A percentile compares a stretch with the other conserved stretches of the same genome.
Evolutionary conservation across 169 alveolate species (phyloP).

Genomic region (Eimeria zaria): DNA sequence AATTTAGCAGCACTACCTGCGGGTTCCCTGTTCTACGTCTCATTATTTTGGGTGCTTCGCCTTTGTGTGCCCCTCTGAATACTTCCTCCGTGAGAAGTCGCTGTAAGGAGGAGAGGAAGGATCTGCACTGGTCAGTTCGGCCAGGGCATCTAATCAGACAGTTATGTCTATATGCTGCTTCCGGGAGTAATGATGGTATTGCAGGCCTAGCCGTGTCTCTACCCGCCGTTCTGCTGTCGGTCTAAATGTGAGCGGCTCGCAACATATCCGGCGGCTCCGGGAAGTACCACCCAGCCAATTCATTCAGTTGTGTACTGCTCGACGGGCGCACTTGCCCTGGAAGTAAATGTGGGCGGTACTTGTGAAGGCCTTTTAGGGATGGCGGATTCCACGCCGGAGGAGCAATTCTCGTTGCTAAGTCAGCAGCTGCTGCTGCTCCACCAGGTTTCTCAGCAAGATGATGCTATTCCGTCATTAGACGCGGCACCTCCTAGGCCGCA

Average conservation of each 20-base stretch:
- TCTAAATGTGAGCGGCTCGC: background rate
- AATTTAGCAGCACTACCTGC: background rate
- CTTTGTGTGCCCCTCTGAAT: background rate
- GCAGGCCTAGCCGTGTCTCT: background rate
- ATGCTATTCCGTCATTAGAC: background rate
- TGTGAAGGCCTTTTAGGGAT: background rate
- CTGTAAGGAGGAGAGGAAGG: conserved; percentile 16
- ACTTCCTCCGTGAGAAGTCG: background rate
- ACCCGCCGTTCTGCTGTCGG: background rate
- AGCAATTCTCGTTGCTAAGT: conserved; percentile 48
- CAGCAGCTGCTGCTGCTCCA: conserved; percentile 72
- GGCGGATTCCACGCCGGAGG: conserved; percentile 71
- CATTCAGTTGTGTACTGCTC: background rate
- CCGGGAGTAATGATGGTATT: background rate
- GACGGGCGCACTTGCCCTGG: background rate
- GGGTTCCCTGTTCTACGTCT: background rate
- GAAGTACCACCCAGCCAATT: background rate
- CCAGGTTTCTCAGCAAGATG: conserved; percentile 32
- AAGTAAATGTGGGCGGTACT: conserved; percentile 5
- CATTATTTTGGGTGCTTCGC: conserved; percentile 4
- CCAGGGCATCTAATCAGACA: background rate
- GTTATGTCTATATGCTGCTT: background rate
- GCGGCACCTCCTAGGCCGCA: background rate
- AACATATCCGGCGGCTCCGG: background rate
- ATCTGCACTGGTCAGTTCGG: conserved; percentile 1